These are phyloP conservation scores for Polytrichum formosum DNA, from an alignment of 225 moss, liverwort and hornwort genomes.

Conservation along the genomic window DNA sequence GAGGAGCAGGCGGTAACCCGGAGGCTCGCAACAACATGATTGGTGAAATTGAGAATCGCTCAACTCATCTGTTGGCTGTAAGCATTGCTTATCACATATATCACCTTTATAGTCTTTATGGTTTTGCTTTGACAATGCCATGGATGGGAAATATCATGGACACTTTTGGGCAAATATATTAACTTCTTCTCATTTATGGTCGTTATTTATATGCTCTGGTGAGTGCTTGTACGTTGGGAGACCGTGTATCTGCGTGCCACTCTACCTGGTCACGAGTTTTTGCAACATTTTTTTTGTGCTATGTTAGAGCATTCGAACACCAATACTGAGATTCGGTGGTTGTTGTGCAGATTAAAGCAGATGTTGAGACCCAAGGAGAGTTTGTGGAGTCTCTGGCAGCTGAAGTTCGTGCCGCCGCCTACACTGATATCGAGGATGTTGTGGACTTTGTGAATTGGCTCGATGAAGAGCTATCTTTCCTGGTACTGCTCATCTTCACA, in stretches of 20 bases:
- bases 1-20: slow-evolving; percentile 34
- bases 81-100: slow-evolving; percentile 12
- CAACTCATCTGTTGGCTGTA: slow-evolving; percentile 77
- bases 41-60: slow-evolving; percentile 86
- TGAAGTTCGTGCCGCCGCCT: slow-evolving; percentile 60
- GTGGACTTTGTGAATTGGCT: slow-evolving; percentile 67
- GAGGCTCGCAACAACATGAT: slow-evolving; percentile 75
- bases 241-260: no score
- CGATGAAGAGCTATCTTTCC: slow-evolving; percentile 69
- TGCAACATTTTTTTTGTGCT: no score
- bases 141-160: no score
- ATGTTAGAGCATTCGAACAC: neutral
- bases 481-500: slow-evolving; percentile 26
- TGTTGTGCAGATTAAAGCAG: slow-evolving; percentile 58
- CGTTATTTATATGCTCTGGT: no score
- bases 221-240: no score
- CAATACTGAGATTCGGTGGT: neutral
- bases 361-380: slow-evolving; percentile 73
- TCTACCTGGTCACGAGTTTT: no score
- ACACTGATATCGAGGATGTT: slow-evolving; percentile 58
- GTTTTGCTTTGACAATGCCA: no score
- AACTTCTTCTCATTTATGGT: no score
- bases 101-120: no score
- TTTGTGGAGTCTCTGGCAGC: slow-evolving; percentile 58
- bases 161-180: no score